Percentiles rank a stretch among this genome's conserved stretches.
Evolutionary conservation across 441 rosid genomes (phyloP).

Genomic region (Syzygium malaccense): DNA sequence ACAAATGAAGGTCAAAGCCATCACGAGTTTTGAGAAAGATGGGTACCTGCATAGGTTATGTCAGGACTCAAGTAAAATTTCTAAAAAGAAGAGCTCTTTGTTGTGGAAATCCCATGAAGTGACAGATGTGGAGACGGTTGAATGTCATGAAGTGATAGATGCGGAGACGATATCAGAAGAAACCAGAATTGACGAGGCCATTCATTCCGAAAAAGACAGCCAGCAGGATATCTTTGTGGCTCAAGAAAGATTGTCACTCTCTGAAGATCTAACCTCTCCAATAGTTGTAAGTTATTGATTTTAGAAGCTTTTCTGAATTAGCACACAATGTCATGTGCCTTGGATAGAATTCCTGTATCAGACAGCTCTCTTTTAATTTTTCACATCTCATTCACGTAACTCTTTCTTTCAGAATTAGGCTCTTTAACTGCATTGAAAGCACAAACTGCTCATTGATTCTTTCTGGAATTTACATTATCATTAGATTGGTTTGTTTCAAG

Average conservation of each 20-base stretch:
- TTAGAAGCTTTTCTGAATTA: not conserved
- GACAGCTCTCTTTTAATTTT: not conserved
- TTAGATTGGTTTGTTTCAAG: not conserved
- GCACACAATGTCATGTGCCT: not conserved
- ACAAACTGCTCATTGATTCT: not conserved
- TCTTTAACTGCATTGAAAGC: not conserved
- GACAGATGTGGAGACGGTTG: not conserved
- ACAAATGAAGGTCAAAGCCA: not conserved
- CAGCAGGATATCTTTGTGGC: not conserved
- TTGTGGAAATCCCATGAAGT: not conserved
- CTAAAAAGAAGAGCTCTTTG: conserved; percentile 2
- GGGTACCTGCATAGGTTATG: not conserved
- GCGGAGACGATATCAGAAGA: not conserved
- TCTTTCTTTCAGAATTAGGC: not conserved
- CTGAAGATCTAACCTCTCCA: not conserved
- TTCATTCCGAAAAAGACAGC: not conserved
- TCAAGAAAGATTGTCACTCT: not conserved
- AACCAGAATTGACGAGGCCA: not conserved
- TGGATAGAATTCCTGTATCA: not conserved
- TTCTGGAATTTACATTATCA: not conserved
- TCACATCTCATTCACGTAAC: not conserved
- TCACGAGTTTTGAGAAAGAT: not conserved
- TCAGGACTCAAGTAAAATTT: conserved; percentile 1
- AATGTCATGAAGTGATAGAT: conserved; percentile 1
- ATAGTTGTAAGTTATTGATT: not conserved